These are phyloP conservation scores for Hydnomerulius pinastri DNA, from an alignment of 768 basidiomycete genomes.

Conservation along the genomic window DNA sequence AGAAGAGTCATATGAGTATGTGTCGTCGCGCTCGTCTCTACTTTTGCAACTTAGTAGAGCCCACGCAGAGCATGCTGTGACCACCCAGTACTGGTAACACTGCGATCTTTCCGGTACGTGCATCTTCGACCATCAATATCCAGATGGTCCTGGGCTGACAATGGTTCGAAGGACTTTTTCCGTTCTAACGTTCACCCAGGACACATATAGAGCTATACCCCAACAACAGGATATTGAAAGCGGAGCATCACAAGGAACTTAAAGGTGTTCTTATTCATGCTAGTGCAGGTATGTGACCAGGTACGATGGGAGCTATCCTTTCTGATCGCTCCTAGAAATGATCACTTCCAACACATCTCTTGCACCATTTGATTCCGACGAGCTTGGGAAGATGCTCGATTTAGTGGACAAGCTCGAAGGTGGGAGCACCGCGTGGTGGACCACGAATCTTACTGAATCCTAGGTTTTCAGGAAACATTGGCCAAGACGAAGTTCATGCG, in stretches of 20 bases:
- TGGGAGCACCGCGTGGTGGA: background rate
- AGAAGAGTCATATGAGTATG: conserved; percentile 43
- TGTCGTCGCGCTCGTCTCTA: background rate
- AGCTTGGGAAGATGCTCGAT: conserved; percentile 5
- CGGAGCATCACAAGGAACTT: background rate
- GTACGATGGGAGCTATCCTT: too few relatives aligned
- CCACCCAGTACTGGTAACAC: conserved; percentile 25
- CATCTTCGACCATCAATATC: background rate
- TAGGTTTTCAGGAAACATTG: background rate
- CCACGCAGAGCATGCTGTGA: conserved; percentile 18
- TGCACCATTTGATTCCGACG: conserved; percentile 9
- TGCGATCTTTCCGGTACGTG: background rate
- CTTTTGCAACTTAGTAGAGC: background rate
- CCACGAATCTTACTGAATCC: background rate
- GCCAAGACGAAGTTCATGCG: background rate
- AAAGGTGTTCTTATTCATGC: conserved; percentile 6
- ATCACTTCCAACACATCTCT: conserved; percentile 5
- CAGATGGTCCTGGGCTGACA: background rate
- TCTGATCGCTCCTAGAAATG: background rate
- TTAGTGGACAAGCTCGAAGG: conserved; percentile 6
- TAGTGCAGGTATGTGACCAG: conserved; percentile 20
- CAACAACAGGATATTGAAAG: background rate
- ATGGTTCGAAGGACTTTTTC: background rate
- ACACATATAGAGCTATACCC: conserved; percentile 7
- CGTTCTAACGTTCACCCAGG: background rate